Conservation (phyloP, 805 yeast genomes). For the Yamadazyma phyllophila region DNA sequence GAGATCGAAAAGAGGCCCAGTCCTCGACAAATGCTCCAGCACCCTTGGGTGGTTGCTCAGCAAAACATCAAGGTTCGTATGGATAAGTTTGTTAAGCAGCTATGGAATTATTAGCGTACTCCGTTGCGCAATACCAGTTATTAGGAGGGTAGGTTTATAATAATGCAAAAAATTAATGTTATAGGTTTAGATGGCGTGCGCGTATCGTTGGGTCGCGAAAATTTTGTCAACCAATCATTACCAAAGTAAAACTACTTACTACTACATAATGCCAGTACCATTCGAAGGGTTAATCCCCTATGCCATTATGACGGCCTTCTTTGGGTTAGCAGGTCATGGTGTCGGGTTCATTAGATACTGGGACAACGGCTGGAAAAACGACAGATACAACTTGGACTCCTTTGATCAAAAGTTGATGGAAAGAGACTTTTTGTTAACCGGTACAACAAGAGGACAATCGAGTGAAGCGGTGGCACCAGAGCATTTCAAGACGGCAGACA, state of each 20-base stretch:
- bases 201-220: conserved; percentile 1
- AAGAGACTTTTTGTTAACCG: conserved; percentile 76
- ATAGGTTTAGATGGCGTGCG: too few relatives aligned
- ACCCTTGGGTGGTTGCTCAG: conserved; percentile 90
- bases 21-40: conserved; percentile 89
- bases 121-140: too few relatives aligned
- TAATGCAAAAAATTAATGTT: too few relatives aligned
- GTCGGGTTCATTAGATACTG: conserved; percentile 44
- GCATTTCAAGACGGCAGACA: conserved; percentile 57
- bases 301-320: conserved; percentile 45
- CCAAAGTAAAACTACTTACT: conserved; percentile 3
- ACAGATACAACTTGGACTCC: conserved; percentile 41
- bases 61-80: conserved; percentile 69
- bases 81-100: conserved; percentile 77
- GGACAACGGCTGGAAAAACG: conserved; percentile 50
- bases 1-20: conserved; percentile 80
- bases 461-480: conserved; percentile 72
- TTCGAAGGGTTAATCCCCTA: conserved; percentile 48
- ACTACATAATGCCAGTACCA: conserved; percentile 42
- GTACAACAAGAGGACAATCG: conserved; percentile 65
- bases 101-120: conserved; percentile 46
- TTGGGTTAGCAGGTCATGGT: conserved; percentile 46
- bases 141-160: too few relatives aligned
- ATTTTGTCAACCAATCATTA: conserved; percentile 14
- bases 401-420: conserved; percentile 55